A percentile compares a stretch with the other conserved stretches of the same genome.
phyloP scores from a whole-genome alignment of 2,329 filamentous ascomycete species.

The Paracoccidioides brasiliensis region DNA sequence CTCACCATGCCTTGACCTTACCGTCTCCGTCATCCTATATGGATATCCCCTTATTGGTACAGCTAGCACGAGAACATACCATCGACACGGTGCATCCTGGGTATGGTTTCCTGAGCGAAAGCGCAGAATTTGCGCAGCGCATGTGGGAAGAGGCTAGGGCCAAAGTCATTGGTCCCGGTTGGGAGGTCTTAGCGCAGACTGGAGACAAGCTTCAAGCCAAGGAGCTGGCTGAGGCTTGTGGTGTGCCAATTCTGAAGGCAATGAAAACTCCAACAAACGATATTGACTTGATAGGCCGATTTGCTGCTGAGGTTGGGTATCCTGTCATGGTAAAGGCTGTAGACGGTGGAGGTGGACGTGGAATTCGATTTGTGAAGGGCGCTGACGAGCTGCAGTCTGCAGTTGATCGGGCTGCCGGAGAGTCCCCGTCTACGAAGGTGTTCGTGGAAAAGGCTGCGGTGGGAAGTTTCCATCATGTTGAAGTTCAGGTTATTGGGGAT shows the following conservation, averaged over 20 bases:
- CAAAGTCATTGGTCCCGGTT: slow-evolving; percentile 42
- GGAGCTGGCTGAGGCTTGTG: slow-evolving; percentile 37
- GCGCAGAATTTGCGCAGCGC: slow-evolving; percentile 35
- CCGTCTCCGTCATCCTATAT: slow-evolving; percentile 41
- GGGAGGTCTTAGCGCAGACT: slow-evolving; percentile 44
- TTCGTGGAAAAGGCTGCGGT: slow-evolving; percentile 52
- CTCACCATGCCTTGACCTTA: slow-evolving; percentile 39
- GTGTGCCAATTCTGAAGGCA: slow-evolving; percentile 40
- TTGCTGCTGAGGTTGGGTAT: slow-evolving; percentile 45
- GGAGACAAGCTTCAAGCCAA: slow-evolving; percentile 45
- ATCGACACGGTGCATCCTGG: slow-evolving; percentile 47
- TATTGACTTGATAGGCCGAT: slow-evolving; percentile 35
- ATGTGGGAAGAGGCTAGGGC: slow-evolving; percentile 39
- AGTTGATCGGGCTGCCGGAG: slow-evolving; percentile 40
- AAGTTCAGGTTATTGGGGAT: slow-evolving; percentile 49
- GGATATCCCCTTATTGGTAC: slow-evolving; percentile 37
- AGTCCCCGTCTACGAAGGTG: slow-evolving; percentile 45
- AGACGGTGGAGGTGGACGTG: slow-evolving; percentile 48
- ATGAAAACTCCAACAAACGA: slow-evolving; percentile 32
- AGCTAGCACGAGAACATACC: slow-evolving; percentile 35
- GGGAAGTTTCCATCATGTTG: slow-evolving; percentile 47
- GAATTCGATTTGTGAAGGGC: slow-evolving; percentile 42
- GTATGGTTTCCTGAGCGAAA: slow-evolving; percentile 51
- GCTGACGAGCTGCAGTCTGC: slow-evolving; percentile 34
- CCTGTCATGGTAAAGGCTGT: slow-evolving; percentile 53